Evolutionary conservation across 2,329 filamentous ascomycete genomes (phyloP), one percentile per base, ranked within the genome.

Genomic region (Calonectria henricotiae): DNA sequence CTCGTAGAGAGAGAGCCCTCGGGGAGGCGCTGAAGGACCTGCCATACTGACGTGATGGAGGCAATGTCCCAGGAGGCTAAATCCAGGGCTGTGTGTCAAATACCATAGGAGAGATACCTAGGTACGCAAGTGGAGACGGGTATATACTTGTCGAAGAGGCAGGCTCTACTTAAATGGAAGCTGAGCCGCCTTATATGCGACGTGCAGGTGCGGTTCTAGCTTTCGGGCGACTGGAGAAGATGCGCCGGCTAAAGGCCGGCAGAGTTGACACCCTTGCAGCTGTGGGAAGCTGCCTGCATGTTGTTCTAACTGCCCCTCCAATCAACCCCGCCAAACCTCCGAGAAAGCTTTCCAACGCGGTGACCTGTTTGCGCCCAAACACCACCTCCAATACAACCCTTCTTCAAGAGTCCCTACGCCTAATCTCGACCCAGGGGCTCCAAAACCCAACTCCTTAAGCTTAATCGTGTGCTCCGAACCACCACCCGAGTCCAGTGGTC

Each of bases 1-100:
- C 65, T 94, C 95, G 80, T 98, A 98, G 5, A 97, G 89, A 20
- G 94, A 95, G 74, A 94, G 85, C 68, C 87, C 87, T 67, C 82
- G 79, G 13, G 82, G 82, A 51, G 84, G 85, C 25, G 85, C 79
- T 39, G 76, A 77, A 67, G 80, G 76, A 69, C 77, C 78, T 70
- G 81, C 75, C 78, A 79, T 81, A 51, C 65, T 51, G 32, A 65
- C 41, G 27, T 47, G 62, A 64, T 68, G 64, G 55, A 32, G 61
- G 43, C 30, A 49, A 49, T 20, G 30, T 51, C 23, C 30, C 15
- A 20, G 43, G 20, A 47, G 46, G 12, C 13, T 61, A 44, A 51
- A 23, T 2, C 23, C 12, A 17, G 20, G 5, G 4, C 9, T 35
- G 8, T 13, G 13, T 46, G 35, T 20, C 12, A 32, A 12, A 27